Conservation (phyloP, 73 alveolate genomes). For the Tetrahymena borealis region DNA sequence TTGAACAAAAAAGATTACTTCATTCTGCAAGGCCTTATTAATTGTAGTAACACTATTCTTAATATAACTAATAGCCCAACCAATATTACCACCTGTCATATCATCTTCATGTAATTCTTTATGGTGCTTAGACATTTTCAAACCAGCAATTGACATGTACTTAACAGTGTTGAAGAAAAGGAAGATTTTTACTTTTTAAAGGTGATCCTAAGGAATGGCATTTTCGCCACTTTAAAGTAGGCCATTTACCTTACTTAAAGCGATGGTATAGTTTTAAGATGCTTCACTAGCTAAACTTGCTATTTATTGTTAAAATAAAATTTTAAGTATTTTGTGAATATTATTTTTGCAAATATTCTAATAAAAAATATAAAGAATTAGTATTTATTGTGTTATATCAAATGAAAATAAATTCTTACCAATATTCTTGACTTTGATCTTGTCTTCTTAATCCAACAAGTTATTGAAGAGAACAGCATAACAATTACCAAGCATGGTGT, state of each 20-base stretch:
- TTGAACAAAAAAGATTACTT: too few relatives aligned
- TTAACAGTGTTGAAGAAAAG: not conserved
- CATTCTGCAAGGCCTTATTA: not conserved
- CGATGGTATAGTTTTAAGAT: not conserved
- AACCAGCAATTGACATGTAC: not conserved
- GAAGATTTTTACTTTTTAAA: not conserved
- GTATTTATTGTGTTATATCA: not conserved
- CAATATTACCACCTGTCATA: not conserved
- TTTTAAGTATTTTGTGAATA: not conserved
- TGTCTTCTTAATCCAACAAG: not conserved
- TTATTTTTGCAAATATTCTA: not conserved
- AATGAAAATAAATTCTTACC: not conserved
- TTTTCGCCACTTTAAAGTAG: not conserved
- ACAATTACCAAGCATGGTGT: not conserved
- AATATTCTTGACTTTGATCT: not conserved
- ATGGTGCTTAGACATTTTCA: not conserved
- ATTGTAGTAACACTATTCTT: not conserved
- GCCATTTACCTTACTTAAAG: not conserved
- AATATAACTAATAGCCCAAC: not conserved
- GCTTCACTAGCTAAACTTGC: not conserved
- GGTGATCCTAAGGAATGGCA: not conserved
- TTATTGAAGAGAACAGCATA: not conserved
- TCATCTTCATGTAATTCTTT: not conserved
- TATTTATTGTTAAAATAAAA: not conserved
- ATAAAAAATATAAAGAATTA: too few relatives aligned